Evolutionary conservation across 164 flowering plant genomes (phyloP).

Genomic region (Magnolia sinica): DNA sequence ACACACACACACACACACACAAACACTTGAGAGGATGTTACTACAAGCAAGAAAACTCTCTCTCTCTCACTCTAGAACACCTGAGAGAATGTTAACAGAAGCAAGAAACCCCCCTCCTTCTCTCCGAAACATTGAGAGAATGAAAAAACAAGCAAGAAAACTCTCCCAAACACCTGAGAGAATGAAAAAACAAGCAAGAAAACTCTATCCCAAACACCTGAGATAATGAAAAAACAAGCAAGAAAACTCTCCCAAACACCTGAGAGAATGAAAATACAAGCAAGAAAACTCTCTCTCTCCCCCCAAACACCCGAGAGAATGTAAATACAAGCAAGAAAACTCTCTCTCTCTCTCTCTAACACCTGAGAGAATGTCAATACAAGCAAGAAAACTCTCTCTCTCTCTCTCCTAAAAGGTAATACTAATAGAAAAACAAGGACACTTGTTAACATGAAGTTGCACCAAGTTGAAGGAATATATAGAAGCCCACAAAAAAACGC

Average conservation of each 20-base stretch:
- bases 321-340: neutral
- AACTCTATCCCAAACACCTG: neutral
- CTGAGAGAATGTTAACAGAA: neutral
- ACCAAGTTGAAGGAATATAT: constrained; percentile 31
- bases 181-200: neutral
- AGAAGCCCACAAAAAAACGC: constrained; percentile 6
- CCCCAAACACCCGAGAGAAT: neutral
- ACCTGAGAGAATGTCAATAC: no score
- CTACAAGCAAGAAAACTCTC: neutral
- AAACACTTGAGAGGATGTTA: neutral
- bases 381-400: neutral
- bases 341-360: constrained; percentile 12
- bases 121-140: neutral
- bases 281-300: constrained; percentile 36
- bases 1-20: neutral
- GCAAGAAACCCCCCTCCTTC: neutral
- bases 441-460: constrained; percentile 38
- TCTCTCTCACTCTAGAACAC: neutral
- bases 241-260: no score
- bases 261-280: no score
- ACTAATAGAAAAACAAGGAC: constrained; percentile 10
- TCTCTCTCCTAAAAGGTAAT: constrained; percentile 2
- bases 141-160: neutral
- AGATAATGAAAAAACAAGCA: neutral
- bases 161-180: neutral